Percentiles rank a stretch among this genome's conserved stretches.
Conservation (phyloP, 768 basidiomycete species). For the Lactarius deliciosus region DNA sequence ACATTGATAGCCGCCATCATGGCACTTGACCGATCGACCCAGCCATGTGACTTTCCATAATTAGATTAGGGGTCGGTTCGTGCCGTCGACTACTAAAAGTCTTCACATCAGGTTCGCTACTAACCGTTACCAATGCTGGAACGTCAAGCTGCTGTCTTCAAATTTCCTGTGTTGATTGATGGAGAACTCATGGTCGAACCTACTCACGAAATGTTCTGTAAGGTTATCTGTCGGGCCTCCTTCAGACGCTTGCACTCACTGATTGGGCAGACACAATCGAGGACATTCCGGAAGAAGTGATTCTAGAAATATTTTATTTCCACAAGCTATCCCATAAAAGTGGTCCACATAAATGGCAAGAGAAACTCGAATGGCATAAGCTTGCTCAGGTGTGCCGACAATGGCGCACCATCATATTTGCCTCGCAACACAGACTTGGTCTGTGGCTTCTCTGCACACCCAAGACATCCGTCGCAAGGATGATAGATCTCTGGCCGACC, state of each 20-base stretch:
- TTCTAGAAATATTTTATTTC: conserved; percentile 7
- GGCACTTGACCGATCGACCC: too few species aligned
- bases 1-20: too few species aligned
- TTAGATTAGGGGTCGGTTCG: too few species aligned
- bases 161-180: neutral
- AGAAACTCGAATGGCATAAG: neutral
- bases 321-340: neutral
- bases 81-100: too few species aligned
- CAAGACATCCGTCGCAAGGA: neutral
- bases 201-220: neutral
- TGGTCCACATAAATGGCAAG: neutral
- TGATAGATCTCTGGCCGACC: conserved; percentile 6
- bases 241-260: neutral
- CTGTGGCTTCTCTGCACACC: conserved; percentile 16
- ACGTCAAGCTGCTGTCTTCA: neutral
- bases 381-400: conserved; percentile 9
- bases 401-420: conserved; percentile 6
- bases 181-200: neutral
- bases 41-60: neutral
- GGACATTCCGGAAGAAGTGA: conserved; percentile 7
- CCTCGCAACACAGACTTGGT: conserved; percentile 6
- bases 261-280: conserved; percentile 1
- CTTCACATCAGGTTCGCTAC: too few species aligned
- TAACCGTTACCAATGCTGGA: neutral
- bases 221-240: neutral